Evolutionary conservation across 2,329 filamentous ascomycete genomes (phyloP), one percentile per base, ranked within the genome.

Genomic region (Colletotrichum cuscutae): DNA sequence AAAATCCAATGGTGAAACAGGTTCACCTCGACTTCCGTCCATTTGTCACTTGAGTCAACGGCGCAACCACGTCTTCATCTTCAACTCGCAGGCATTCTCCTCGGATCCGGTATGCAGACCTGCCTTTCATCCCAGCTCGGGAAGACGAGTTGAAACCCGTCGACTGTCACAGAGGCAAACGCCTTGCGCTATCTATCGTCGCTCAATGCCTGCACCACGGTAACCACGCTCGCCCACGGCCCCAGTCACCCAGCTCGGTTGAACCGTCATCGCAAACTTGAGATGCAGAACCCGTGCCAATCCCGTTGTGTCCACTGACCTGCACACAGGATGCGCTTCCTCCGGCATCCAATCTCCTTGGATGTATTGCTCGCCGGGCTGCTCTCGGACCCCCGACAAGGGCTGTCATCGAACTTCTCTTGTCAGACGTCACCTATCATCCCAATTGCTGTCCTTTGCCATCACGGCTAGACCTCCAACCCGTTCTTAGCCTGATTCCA

Each of bases 1-100:
- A 73, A 71, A 59, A 24, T 5, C 12, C 28, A 8, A 67, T 73
- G 71, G 71, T 73, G 71, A 73, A 73, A 73, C 71, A 73, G 58
- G 35, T 67, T 73, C 68, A 73, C 71, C 71, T 73, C 68, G 52
- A 65, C 71, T 67, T 63, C 56, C 65, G 49, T 60, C 59, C 59
- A 71, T 67, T 65, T 71, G 60, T 73, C 67, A 57, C 49, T 71
- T 13, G 11, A 35, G 19, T 11, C 60, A 59, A 42, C 60, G 4
- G 46, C 28, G 60, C 60, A 64, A 46, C 56, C 46, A 58, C 35
- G 60, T 49, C 54, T 63, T 52, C 24, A 46, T 46, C 13, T 11
- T 24, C 19, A 12, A 42, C n/a, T 11, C 54, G 53, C 65, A 72
- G 65, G 59, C 69, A 69, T 68, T 12, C 26, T 60, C 65, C 53